Evolutionary conservation across 768 basidiomycete species (phyloP).

Genomic region (Lepiota subincarnata): DNA sequence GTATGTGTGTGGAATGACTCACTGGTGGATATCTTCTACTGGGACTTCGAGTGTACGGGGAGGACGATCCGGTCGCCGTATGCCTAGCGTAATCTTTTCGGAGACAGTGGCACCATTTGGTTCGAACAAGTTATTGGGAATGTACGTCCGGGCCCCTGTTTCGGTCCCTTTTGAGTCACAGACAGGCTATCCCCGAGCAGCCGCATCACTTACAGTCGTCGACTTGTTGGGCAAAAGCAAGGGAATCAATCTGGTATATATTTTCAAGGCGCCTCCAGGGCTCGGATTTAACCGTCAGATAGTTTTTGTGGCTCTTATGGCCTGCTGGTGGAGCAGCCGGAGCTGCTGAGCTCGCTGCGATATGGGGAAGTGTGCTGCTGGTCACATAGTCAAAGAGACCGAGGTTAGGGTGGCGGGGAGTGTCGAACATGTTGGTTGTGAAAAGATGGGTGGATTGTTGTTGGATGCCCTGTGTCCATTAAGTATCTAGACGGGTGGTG

Average conservation of each 20-base stretch:
- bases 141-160: background rate
- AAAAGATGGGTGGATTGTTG: background rate
- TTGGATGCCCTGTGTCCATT: background rate
- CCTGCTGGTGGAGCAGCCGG: constrained; percentile 30
- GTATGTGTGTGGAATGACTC: constrained; percentile 4
- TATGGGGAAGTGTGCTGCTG: constrained; percentile 40
- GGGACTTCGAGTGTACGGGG: constrained; percentile 28
- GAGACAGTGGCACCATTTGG: background rate
- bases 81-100: constrained; percentile 10
- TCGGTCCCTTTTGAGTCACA: background rate
- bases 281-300: constrained; percentile 39
- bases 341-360: constrained; percentile 26
- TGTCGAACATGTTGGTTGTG: constrained; percentile 16
- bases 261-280: constrained; percentile 48
- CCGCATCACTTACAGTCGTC: background rate
- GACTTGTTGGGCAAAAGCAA: constrained; percentile 1
- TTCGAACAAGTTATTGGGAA: background rate
- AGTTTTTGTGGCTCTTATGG: constrained; percentile 45
- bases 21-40: constrained; percentile 43
- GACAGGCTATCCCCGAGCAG: background rate
- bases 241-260: constrained; percentile 34
- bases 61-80: constrained; percentile 22
- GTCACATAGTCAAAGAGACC: constrained; percentile 46
- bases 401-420: constrained; percentile 29
- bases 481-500: background rate